phyloP scores from a whole-genome alignment of 768 basidiomycete species.

The Wakefieldia striispora region DNA sequence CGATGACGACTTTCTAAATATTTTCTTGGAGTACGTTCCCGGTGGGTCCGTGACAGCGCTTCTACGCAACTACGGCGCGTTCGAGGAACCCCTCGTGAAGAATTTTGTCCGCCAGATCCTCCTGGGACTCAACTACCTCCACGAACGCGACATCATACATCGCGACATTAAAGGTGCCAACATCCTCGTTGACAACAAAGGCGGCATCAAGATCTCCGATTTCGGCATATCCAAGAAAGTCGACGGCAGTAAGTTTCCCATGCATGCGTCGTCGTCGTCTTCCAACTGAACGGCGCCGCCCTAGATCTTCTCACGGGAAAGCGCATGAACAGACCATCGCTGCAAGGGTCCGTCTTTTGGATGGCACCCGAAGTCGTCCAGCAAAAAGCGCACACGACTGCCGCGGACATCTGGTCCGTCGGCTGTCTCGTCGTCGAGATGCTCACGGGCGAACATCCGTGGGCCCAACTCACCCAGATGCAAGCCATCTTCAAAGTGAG shows the following conservation, averaged over 20 bases:
- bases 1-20: constrained; percentile 89
- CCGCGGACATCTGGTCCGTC: constrained; percentile 96
- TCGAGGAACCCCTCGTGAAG: constrained; percentile 88
- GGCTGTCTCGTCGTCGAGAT: constrained; percentile 95
- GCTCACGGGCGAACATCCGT: constrained; percentile 94
- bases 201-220: constrained; percentile 95
- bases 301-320: constrained; percentile 52
- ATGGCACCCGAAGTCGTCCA: constrained; percentile 99
- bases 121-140: constrained; percentile 84
- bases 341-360: constrained; percentile 99
- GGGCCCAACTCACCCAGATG: constrained; percentile 96
- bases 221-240: constrained; percentile 98
- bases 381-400: constrained; percentile 86
- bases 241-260: constrained; percentile 75
- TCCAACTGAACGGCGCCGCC: background rate
- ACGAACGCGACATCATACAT: constrained; percentile 92
- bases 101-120: constrained; percentile 93
- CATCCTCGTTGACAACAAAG: constrained; percentile 97
- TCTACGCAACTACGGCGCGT: constrained; percentile 88
- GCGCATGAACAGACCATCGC: constrained; percentile 81
- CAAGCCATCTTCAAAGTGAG: constrained; percentile 95
- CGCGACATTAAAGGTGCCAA: constrained; percentile 99
- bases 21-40: constrained; percentile 96
- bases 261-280: constrained; percentile 15
- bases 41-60: constrained; percentile 92